phyloP scores from a whole-genome alignment of 139 green algal genomes.

The Picochlorum sp. region DNA sequence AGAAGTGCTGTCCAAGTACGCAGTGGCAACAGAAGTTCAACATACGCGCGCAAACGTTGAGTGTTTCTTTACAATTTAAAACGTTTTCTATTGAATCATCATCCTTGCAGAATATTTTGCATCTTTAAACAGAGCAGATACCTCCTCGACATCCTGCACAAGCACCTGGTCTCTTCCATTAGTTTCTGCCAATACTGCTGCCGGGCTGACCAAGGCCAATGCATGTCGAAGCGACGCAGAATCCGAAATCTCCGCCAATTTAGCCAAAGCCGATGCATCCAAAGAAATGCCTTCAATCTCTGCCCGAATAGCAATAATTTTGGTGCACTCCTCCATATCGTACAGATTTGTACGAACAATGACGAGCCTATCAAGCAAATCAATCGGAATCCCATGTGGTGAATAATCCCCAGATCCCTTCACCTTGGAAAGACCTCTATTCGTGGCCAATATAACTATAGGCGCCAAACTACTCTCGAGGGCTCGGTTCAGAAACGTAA shows the following conservation, averaged over 20 bases:
- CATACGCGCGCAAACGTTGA: too few species aligned
- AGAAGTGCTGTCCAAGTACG: background rate
- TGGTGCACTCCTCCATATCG: slow-evolving; percentile 74
- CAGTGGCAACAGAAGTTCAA: background rate
- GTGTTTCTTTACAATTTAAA: slow-evolving; percentile 11
- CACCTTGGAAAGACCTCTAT: slow-evolving; percentile 88
- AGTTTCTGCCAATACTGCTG: slow-evolving; percentile 49
- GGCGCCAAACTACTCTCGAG: slow-evolving; percentile 86
- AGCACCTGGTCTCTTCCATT: slow-evolving; percentile 50
- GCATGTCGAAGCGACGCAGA: slow-evolving; percentile 68
- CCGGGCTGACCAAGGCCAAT: slow-evolving; percentile 84
- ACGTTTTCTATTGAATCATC: slow-evolving; percentile 66
- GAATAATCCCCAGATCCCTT: slow-evolving; percentile 74
- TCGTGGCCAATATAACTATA: slow-evolving; percentile 98
- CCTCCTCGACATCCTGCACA: slow-evolving; percentile 69
- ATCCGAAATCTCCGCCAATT: slow-evolving; percentile 80
- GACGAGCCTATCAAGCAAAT: slow-evolving; percentile 94
- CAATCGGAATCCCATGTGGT: slow-evolving; percentile 92
- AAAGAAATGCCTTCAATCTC: slow-evolving; percentile 86
- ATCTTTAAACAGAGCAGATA: slow-evolving; percentile 81
- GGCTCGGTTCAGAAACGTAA: slow-evolving; percentile 95
- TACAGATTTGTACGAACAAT: slow-evolving; percentile 95
- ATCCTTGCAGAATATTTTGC: slow-evolving; percentile 85
- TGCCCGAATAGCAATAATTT: slow-evolving; percentile 85
- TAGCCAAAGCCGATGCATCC: slow-evolving; percentile 79